Evolutionary conservation across 2,329 filamentous ascomycete species (phyloP).

Genomic region (Biscogniauxia marginata): DNA sequence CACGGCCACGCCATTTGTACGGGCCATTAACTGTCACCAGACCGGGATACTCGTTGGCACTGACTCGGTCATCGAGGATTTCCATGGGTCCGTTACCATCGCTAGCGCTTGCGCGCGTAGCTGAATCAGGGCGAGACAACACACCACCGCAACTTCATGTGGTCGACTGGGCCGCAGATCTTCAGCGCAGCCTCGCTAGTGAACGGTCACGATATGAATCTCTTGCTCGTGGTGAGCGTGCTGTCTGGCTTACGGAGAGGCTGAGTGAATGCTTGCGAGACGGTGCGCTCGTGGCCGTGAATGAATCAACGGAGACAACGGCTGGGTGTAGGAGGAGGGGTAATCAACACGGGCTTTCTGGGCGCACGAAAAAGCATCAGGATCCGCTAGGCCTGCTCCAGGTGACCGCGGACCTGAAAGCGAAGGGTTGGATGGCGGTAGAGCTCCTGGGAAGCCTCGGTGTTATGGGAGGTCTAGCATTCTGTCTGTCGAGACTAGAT

Average conservation of each 20-base stretch:
- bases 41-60: constrained; percentile 6
- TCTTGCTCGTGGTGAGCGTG: constrained; percentile 60
- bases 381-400: constrained; percentile 80
- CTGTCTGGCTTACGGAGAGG: constrained; percentile 66
- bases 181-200: constrained; percentile 72
- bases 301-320: constrained; percentile 33
- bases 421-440: constrained; percentile 64
- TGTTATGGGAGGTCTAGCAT: constrained; percentile 68
- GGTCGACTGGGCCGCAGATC: constrained; percentile 77
- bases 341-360: constrained; percentile 8
- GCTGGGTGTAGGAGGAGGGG: constrained; percentile 19
- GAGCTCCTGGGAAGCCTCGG: constrained; percentile 74
- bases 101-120: constrained; percentile 61
- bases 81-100: constrained; percentile 37
- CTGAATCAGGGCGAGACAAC: constrained; percentile 40
- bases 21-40: constrained; percentile 30
- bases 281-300: constrained; percentile 57
- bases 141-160: constrained; percentile 56
- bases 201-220: constrained; percentile 70
- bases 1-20: constrained; percentile 36
- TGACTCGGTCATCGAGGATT: constrained; percentile 8
- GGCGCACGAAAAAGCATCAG: constrained; percentile 43
- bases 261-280: constrained; percentile 67
- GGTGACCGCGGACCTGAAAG: constrained; percentile 64
- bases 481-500: constrained; percentile 51